A percentile compares a stretch with the other conserved stretches of the same genome.
Conservation (phyloP, 2,329 filamentous ascomycete genomes). For the Ophiocordyceps robertsii region DNA sequence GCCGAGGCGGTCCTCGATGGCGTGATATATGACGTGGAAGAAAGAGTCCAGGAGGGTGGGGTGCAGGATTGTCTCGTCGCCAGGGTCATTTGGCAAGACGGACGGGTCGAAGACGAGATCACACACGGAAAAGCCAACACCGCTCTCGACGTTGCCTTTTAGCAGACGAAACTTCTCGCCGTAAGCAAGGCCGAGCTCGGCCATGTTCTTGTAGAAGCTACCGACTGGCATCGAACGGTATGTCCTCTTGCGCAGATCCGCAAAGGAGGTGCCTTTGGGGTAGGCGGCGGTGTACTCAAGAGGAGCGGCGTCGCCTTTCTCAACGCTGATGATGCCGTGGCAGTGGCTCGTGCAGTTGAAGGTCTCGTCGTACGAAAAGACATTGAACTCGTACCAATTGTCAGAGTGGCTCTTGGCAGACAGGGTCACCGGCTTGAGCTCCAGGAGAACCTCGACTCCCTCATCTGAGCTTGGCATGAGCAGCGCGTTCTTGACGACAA, state of each 20-base stretch:
- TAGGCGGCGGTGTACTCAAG: slow-evolving; percentile 6
- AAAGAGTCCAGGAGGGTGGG: slow-evolving; percentile 11
- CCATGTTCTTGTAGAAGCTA: slow-evolving; percentile 10
- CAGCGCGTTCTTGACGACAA: slow-evolving; percentile 11
- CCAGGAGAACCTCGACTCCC: slow-evolving; percentile 11
- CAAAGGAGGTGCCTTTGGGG: slow-evolving; percentile 3
- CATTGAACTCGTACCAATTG: slow-evolving; percentile 11
- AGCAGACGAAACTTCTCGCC: slow-evolving; percentile 11
- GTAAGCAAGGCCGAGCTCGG: slow-evolving; percentile 10
- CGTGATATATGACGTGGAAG: slow-evolving; percentile 13
- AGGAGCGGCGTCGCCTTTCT: slow-evolving; percentile 5
- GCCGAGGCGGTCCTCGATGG: slow-evolving; percentile 10
- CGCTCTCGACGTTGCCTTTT: slow-evolving; percentile 10
- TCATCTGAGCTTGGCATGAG: slow-evolving; percentile 9
- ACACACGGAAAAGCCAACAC: slow-evolving; percentile 8
- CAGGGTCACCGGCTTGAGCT: slow-evolving; percentile 9
- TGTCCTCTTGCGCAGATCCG: slow-evolving; percentile 8
- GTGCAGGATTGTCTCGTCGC: slow-evolving; percentile 11
- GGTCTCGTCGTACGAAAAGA: slow-evolving; percentile 13
- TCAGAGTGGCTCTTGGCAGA: slow-evolving; percentile 9
- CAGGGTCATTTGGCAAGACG: slow-evolving; percentile 5
- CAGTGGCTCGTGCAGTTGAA: slow-evolving; percentile 11
- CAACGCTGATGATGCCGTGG: slow-evolving; percentile 8
- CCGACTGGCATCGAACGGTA: slow-evolving; percentile 8
- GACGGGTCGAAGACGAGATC: slow-evolving; percentile 8